Base-by-base conservation (phyloP, 352 stramenopile genomes). In the Phytophthora agathidicida region DNA sequence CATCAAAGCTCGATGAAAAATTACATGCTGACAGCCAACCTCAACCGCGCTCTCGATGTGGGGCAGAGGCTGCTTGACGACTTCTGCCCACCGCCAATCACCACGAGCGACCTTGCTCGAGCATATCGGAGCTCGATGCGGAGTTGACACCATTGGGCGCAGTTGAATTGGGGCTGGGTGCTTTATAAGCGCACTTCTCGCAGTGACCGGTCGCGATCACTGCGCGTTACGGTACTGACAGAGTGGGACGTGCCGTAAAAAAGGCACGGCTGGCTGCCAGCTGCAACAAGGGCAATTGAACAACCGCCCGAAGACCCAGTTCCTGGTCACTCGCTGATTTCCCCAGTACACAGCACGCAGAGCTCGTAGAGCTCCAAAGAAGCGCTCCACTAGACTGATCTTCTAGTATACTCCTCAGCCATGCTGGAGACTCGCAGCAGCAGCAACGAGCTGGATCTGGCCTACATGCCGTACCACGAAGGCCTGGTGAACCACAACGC, bases 391-490 rank as follows among this genome's bases (percentile, higher is more conserved):
- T 49, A 33, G 48, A 13, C 16, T 19, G 28, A 17, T 24, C 36
- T 36, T 20, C 19, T 42, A 62, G 19, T 42, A 44, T 9, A 7
- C 3, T 20, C 23, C 16, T 17, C 16, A 42, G 16, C 14, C n/a
- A 69, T 72, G 61, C 42, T 71, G 33, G 55, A 75, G 13, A 37
- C 53, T 14, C 54, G 61, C 24, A 16, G 36, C 33, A 60, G 30
- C 41, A 68, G 56, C 36, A 73, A 60, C 44, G 69, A 73, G 42
- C 42, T 78, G 47, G 65, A 70, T 32, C 38, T 78, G 56, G 63
- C 67, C 31, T 80, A 83, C 60, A 78, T 78, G 57, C 71, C 73
- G 31, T 80, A 79, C 47, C 73, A 83, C 37, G 73, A 83, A 62
- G 73, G 73, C 2, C 64, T 78, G 2, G 37, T 75, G 27, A 82